Base-by-base conservation (phyloP, 257 asterid genomes). In the Scutellaria baicalensis region DNA sequence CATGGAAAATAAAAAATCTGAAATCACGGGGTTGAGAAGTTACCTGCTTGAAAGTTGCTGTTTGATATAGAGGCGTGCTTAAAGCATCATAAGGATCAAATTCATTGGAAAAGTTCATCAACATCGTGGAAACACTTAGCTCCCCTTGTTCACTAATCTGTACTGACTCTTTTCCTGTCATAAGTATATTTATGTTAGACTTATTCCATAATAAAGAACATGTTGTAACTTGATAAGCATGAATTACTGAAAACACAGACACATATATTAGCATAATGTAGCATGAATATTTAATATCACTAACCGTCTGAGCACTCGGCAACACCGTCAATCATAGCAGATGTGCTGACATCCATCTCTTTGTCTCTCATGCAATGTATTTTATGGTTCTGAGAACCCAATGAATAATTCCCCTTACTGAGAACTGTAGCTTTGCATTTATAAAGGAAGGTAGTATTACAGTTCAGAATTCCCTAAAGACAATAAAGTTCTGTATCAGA, bases 21-120 rank as follows among this genome's bases (percentile, higher is more conserved):
- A 59, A 68, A 64, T 31, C 50, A 36, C 4, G 35, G 27, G 0
- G 3, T 7, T 10, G 9, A 68, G 44, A 52, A 64, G 16, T 6
- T 75, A 94, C 99, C 91, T 94, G 99, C 85, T 89, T 94, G 86
- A 94, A 94, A 60, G 99, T 94, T 70, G 99, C 93, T 66, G 99
- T 94, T 81, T 91, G 99, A 78, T 94, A 94, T 11, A 94, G 87
- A 73, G 99, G 99, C 2, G 97, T 94, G 81, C 97, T 94, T 58
- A 85, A 31, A 27, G 97, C 96, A 10, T 67, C 90, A 38, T 88
- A 94, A 69, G 97, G 97, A 82, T 94, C 99, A 75, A 91, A 91
- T 9, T 91, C 96, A 43, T 86, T 88, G 61, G 79, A 49, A 68
- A 94, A 94, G 76, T 91, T 89, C 97, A 94, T 80, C 92, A 94